Base-by-base conservation (phyloP, 805 yeast species). In the Ogataea salicorniae region DNA sequence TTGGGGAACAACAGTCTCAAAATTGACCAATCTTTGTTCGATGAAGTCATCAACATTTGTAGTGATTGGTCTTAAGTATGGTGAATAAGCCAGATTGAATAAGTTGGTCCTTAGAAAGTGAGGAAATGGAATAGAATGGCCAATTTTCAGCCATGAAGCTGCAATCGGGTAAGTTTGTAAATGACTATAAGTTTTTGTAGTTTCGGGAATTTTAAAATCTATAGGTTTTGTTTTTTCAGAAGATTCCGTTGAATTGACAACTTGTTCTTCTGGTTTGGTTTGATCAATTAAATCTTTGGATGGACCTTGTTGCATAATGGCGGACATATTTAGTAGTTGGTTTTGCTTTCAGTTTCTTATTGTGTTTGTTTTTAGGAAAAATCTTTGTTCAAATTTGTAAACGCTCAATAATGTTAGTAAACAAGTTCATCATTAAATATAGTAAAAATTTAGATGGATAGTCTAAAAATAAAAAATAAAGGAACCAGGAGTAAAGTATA, bases 1-100 rank as follows among this genome's bases (percentile, higher is more conserved):
- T 36, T 71, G 69, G 4, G 96, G 96, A 18, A 79, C 68, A 38
- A 67, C 61, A 49, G 64, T 62, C 57, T 90, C 96, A 39, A 88
- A 68, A 34, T 70, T 60, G 48, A 60, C 62, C 55, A 90, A 76
- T n/a, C 78, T 67, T 31, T 68, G 56, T 54, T 85, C 84, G n/a
- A 83, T 73, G 31, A 69, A 62, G 45, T 69, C 72, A 63, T 87
- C 87, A 22, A 75, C 36, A 6, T 49, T 41, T 26, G 38, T 46
- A 2, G 66, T 59, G 47, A 57, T 62, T 14, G 39, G 34, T 46
- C 52, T 54, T 20, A 60, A 23, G 9, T 42, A 23, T 17, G 57
- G 52, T 2, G 66, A 59, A 44, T 58, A 62, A 4, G 63, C 67
- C 44, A 56, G 34, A 26, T 47, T 45, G 48, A 47, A 55, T 41